Conservation (phyloP, 1,139 yeast species). For the Yamadazyma spencermartinsiae region DNA sequence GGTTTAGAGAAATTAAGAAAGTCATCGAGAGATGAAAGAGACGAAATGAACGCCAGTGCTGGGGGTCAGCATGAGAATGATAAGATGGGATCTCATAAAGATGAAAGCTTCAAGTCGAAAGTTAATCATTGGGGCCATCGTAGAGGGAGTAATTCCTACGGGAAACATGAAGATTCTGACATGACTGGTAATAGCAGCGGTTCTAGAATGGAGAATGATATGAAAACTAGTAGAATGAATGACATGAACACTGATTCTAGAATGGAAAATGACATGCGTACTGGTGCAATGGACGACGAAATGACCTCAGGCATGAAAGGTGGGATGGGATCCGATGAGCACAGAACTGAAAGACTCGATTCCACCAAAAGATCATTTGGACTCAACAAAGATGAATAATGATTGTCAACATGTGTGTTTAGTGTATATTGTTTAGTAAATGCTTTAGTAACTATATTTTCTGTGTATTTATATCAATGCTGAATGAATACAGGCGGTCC, state of each 20-base stretch:
- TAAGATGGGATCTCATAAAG: neutral
- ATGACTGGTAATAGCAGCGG: neutral
- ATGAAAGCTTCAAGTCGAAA: neutral
- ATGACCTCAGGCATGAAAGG: neutral
- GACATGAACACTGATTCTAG: neutral
- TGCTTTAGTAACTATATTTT: too few species aligned
- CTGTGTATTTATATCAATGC: neutral
- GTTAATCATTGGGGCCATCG: neutral
- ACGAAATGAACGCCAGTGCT: constrained; percentile 1
- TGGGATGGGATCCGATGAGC: neutral
- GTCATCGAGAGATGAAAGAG: constrained; percentile 3
- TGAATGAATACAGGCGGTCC: too few species aligned
- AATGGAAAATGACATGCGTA: neutral
- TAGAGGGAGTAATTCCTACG: neutral
- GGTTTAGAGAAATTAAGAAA: constrained; percentile 13
- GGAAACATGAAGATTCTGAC: neutral
- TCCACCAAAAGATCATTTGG: too few species aligned
- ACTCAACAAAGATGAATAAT: too few species aligned
- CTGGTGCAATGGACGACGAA: too few species aligned
- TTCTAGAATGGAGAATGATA: neutral
- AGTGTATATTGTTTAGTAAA: too few species aligned
- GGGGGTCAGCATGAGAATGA: neutral
- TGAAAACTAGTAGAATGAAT: neutral
- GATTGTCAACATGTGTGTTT: too few species aligned
- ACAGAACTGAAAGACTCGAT: neutral